Conservation (phyloP, 1,284 basidiomycete species). For the Marasmius sp. region DNA sequence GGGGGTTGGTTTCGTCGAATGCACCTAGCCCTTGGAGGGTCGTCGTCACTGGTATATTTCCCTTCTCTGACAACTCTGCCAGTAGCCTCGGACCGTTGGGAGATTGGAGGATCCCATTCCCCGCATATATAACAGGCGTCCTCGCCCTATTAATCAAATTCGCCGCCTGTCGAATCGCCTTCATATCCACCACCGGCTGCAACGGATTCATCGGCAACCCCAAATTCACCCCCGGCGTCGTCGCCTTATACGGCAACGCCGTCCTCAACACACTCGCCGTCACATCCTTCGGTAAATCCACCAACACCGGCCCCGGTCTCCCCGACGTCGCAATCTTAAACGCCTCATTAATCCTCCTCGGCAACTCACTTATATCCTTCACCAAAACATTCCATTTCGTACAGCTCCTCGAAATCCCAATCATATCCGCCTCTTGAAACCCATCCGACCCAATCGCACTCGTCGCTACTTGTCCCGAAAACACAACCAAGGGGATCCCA, state of each 20-base stretch:
- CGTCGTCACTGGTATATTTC: constrained; percentile 96
- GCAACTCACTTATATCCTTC: constrained; percentile 94
- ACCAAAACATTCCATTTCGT: constrained; percentile 99
- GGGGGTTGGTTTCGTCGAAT: constrained; percentile 89
- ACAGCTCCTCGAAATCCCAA: constrained; percentile 95
- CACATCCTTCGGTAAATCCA: constrained; percentile 97
- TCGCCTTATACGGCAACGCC: constrained; percentile 85
- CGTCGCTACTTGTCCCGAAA: constrained; percentile 96
- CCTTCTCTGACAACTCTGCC: constrained; percentile 77
- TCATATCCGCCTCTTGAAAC: constrained; percentile 97
- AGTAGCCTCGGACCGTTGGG: constrained; percentile 85
- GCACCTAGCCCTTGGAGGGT: constrained; percentile 95
- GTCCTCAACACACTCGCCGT: constrained; percentile 90
- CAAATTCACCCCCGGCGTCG: constrained; percentile 81
- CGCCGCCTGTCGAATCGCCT: constrained; percentile 81
- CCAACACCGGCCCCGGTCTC: constrained; percentile 94
- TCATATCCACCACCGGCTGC: constrained; percentile 57
- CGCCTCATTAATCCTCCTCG: constrained; percentile 95
- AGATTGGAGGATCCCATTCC: constrained; percentile 87
- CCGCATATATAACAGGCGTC: constrained; percentile 92
- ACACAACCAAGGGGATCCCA: constrained; percentile 93
- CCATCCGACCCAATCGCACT: constrained; percentile 97
- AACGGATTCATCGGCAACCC: constrained; percentile 79
- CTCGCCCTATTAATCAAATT: constrained; percentile 90
- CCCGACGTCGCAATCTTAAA: constrained; percentile 99